These are phyloP conservation scores for Agrocybe chaxingu DNA, from an alignment of 768 basidiomycete genomes.

Conservation along the genomic window DNA sequence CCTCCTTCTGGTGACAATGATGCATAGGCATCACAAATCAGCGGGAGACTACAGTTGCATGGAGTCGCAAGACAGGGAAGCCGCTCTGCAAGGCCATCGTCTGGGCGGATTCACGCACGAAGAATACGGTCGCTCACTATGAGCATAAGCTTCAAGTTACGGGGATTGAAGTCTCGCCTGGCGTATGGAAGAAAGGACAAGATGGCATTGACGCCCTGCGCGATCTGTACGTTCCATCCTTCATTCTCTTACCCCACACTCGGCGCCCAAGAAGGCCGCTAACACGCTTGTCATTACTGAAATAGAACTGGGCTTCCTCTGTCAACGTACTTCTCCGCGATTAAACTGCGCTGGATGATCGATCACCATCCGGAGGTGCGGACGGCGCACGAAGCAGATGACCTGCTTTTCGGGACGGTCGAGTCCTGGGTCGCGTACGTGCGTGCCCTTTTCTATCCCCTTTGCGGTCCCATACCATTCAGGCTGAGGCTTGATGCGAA, in stretches of 20 bases:
- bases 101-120: slow-evolving; percentile 95
- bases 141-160: slow-evolving; percentile 66
- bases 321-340: slow-evolving; percentile 96
- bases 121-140: slow-evolving; percentile 77
- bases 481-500: neutral
- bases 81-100: slow-evolving; percentile 89
- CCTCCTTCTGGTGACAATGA: neutral
- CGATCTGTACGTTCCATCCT: slow-evolving; percentile 50
- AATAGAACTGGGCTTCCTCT: slow-evolving; percentile 86
- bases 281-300: slow-evolving; percentile 8
- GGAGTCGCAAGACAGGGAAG: slow-evolving; percentile 89
- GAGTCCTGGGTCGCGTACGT: slow-evolving; percentile 97
- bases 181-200: slow-evolving; percentile 65
- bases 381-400: slow-evolving; percentile 75
- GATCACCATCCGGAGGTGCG: slow-evolving; percentile 77
- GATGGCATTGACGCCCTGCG: slow-evolving; percentile 65
- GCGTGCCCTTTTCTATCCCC: slow-evolving; percentile 16
- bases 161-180: slow-evolving; percentile 71
- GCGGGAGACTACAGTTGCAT: slow-evolving; percentile 91
- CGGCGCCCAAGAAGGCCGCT: neutral
- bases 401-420: slow-evolving; percentile 89
- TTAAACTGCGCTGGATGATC: slow-evolving; percentile 97
- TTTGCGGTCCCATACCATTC: slow-evolving; percentile 11
- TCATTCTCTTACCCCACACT: slow-evolving; percentile 9
- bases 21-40: slow-evolving; percentile 89